Evolutionary conservation across 805 yeast genomes (phyloP), one percentile per base, ranked within the genome.

Genomic region (Jamesozyma hellenica): DNA sequence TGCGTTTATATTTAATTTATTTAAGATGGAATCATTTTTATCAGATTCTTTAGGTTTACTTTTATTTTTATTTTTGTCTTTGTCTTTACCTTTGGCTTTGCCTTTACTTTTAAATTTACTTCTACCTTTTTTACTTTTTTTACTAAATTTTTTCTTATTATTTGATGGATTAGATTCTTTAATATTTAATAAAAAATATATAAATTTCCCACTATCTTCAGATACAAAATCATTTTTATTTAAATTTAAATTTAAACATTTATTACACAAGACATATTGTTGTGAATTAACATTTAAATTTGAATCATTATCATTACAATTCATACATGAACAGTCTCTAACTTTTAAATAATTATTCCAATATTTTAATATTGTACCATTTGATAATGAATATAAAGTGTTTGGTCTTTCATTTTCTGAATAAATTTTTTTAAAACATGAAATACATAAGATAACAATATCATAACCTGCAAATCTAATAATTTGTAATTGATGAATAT

Each of bases 381-480:
- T 76, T 2, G 69, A 60, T 4, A 74, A 49, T 2, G 75, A 59
- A 46, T 76, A 75, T 1, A 75, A 70, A 2, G 71, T 61, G 4
- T 19, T 28, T 0, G 78, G 70, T 35, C 62, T 65, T 12, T 67
- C 74, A 16, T 39, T 40, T 5, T 32, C 52, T 10, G 40, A n/a
- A 14, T 47, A 48, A 23, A 63, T 67, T 43, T 70, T 71, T 27
- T 46, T 49, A 16, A 66, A 55, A 51, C 82, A 76, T 4, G 43
- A 35, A 26, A 59, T 61, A 50, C 82, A 76, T 16, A 73, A 52
- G 42, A 74, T 53, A 0, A 67, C 55, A 67, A 76, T 70, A 48
- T 74, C 79, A 14, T 71, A 66, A 23, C 77, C 73, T 1, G 77
- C 81, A 51, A 66, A 72, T 29, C 81, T 54, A 7, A 71, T 60